Evolutionary conservation across 1,284 basidiomycete species (phyloP), one percentile per base, ranked within the genome.

Genomic region (Ceraceosorus guamensis): DNA sequence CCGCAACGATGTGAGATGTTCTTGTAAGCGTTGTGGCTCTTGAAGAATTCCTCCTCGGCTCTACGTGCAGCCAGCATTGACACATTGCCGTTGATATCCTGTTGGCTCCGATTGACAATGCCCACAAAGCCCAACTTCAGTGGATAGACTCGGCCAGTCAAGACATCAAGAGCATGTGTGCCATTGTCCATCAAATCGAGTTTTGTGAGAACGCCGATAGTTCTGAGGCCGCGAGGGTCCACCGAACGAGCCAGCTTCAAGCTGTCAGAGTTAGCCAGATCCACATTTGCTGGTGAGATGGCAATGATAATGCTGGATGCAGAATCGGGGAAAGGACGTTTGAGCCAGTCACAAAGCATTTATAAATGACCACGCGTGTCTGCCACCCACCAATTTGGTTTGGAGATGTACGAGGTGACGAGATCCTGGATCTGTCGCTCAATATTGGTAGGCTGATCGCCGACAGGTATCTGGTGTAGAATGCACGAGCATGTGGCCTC

Each of bases 111-210:
- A 76, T 96, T 96, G 58, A 98, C 93, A 33, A 97, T 87, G 34
- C 93, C 93, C 65, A 97, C 93, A 78, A 98, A 98, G 43, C 93
- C 93, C 14, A 98, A 83, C 79, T 97, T 97, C 67, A 98, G 84
- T 46, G 93, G 93, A 77, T 98, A 98, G 46, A 96, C 87, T 61
- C 92, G 86, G 39, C 93, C 93, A 0, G 90, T 97, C 48, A 98
- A 83, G 67, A 97, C 87, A 77, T 99, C 95, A 48, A 93, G 80
- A 10, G 93, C 93, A 76, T 98, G 95, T 33, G 93, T 98, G 43
- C 93, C 93, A 10, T 91, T 91, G 74, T 97, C 93, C 93, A 98
- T 98, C 44, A 98, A 83, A 79, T 98, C 93, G 48, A 98, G 84
- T 79, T 98, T 98, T 32, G 92, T 93, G 50, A 98, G 82, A 24